Evolutionary conservation across 2,329 filamentous ascomycete species (phyloP), one percentile per base, ranked within the genome.

Genomic region (Ophiocordyceps camponoti-leonardi): DNA sequence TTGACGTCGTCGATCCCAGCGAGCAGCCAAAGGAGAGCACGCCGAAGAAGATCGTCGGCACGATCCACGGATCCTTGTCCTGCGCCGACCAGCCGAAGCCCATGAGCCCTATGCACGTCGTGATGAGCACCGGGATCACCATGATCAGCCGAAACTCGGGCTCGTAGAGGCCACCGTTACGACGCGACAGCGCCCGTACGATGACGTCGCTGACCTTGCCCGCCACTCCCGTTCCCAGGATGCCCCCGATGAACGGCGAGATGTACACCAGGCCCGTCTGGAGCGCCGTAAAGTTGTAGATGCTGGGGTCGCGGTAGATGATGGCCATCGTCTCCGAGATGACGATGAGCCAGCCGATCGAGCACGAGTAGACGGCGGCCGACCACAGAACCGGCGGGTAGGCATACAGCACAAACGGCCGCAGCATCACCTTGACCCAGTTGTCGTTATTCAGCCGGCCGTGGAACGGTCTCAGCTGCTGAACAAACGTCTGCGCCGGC

Each of bases 321-420:
- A 82, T 71, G 0, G 86, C 75, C 3, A 96, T 78, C 0, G 83
- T 83, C 61, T 96, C 88, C 1, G 87, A 94, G 2, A 96, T 75
- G 41, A 96, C 87, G 52, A 96, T 95, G 26, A 96, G 72, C 92
- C 90, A 96, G 35, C 90, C 90, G 7, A 96, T 76, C 0, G 87
- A 92, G 53, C 92, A 81, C 0, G 87, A 70, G 59, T 96, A 96
- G 4, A 94, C 77, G 1, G 83, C 69, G 0, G 86, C 69, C 6
- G 85, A 90, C 90, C 88, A 96, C 10, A 95, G 72, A 1, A 96
- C 83, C 0, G 84, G 77, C 0, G 92, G 92, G 56, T 96, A 95
- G 1, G 81, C 76, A 54, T 81, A 94, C 1, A 96, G 72, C 42
- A 95, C 77, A 49, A 96, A 86, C 0, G 90, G 92, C 1, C 90